Evolutionary conservation across 805 yeast genomes (phyloP), one percentile per base, ranked within the genome.

Genomic region (Tetrapisispora fleetii): DNA sequence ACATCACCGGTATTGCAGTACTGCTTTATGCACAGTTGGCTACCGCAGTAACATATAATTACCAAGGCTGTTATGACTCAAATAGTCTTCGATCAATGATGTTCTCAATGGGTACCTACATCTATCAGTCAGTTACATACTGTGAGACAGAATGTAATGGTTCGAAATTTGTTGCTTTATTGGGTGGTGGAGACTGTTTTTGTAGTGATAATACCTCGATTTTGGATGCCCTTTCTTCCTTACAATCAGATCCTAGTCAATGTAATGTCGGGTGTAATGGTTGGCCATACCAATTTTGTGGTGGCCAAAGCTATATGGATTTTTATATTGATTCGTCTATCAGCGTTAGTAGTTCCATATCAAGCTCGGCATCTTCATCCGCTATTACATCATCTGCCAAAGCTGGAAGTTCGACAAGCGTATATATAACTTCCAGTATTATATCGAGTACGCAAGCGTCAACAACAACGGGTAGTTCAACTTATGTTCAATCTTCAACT

Each of bases 171-270:
- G 75, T 75, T 39, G 89, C 83, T 3, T 60, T 78, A 33, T 61
- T 73, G 13, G 64, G 72, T 45, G 86, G 88, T 9, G 57, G 70
- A 24, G 62, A 64, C 18, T 85, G 95, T 63, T 83, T 75, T 58
- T 85, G 95, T 64, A 91, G 91, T 27, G 67, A 74, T 56, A 52
- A 67, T 1, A 89, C 88, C 17, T 67, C 74, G 56, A 52, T 67
- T 1, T 46, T 48, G 11, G 37, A 48, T 6, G 35, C 40, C 11
- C 37, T 60, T 33, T 49, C 64, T 1, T 69, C 76, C 10, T 58
- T 71, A 3, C 72, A 79, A 3, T 59, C 64, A 2, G 51, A 58
- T 39, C 58, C 61, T 13, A 50, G 58, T 40, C 52, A 64, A 22
- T 83, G 89, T 65, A 52, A 60, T 45, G 50, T 57, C 1, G 37